Evolutionary conservation across 805 yeast species (phyloP).

Genomic region (Isabelozyma heimii): DNA sequence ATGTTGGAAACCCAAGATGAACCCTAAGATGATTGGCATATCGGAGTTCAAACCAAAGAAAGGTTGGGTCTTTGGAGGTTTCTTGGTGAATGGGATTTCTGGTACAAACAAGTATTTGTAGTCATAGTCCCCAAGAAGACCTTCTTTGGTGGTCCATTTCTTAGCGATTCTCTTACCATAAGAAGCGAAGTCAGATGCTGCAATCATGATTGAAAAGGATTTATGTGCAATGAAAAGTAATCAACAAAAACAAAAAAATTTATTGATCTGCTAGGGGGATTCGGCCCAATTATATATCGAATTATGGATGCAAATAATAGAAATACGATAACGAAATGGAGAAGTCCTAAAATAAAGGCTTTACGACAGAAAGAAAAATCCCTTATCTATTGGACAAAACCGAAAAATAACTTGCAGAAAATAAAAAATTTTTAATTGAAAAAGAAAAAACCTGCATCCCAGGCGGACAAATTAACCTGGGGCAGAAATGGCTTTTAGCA

Average conservation of each 20-base stretch:
- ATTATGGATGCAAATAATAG: background rate
- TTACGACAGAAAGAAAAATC: background rate
- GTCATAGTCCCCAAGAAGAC: conserved; percentile 85
- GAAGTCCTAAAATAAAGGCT: background rate
- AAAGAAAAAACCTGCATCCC: background rate
- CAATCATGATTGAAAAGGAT: background rate
- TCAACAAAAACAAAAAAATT: too few species aligned
- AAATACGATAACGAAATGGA: background rate
- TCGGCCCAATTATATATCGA: background rate
- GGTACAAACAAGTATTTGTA: conserved; percentile 80
- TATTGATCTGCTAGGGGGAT: background rate
- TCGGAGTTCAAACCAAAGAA: conserved; percentile 79
- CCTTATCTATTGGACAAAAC: background rate
- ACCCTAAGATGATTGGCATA: conserved; percentile 77
- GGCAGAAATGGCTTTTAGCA: too few species aligned
- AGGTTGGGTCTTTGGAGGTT: conserved; percentile 57
- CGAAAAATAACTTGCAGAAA: background rate
- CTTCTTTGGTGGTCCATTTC: conserved; percentile 74
- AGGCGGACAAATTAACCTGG: background rate
- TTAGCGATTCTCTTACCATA: background rate
- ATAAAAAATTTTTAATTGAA: too few species aligned
- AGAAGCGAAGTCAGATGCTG: background rate
- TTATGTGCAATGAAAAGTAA: background rate
- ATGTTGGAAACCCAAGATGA: conserved; percentile 83
- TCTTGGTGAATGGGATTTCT: conserved; percentile 61